Base-by-base conservation (phyloP, 495 filamentous ascomycete species). In the Letharia lupina region DNA sequence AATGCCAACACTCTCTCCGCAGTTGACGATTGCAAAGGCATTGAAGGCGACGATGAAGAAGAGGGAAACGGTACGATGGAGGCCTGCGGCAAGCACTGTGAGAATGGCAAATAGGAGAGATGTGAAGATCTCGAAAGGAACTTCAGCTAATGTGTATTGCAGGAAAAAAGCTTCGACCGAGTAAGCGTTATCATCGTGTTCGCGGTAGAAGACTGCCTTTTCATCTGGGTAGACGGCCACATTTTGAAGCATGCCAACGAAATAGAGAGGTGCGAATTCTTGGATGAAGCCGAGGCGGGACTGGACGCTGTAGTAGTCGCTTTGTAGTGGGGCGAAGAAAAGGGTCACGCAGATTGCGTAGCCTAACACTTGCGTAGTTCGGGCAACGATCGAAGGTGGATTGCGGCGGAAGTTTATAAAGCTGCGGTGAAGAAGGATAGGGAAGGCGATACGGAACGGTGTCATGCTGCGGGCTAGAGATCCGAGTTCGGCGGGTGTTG, bases 161-260 rank as follows among this genome's bases (percentile, higher is more conserved):
- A 86, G 73, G 41, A 91, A 81, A 74, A 91, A 91, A 11, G 86
- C 84, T 50, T 86, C 83, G 15, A 83, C 80, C 16, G 83, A 81
- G 67, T 91, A 91, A 45, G 84, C 83, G 35, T 80, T 79, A 72
- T 91, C 88, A 62, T 84, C 83, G 68, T 65, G 56, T 65, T 71
- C 66, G 68, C 63, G 67, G 64, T 64, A 66, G 56, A 64, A 69
- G 47, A 69, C 64, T 13, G 47, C 63, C 39, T 65, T 60, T 69
- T 90, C 88, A 33, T 74, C 75, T 0, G 89, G 88, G 67, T 90
- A 91, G 60, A 89, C 79, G 11, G 87, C 84, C 23, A 91, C 83
- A 69, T 91, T 91, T 70, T 91, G 87, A 9, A 91, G 79, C 88
- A 91, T 90, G 9, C 87, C 87, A 6, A 91, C 83, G 67, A 89